Base-by-base conservation (phyloP, 2,329 filamentous ascomycete genomes). In the Claviceps africana region DNA sequence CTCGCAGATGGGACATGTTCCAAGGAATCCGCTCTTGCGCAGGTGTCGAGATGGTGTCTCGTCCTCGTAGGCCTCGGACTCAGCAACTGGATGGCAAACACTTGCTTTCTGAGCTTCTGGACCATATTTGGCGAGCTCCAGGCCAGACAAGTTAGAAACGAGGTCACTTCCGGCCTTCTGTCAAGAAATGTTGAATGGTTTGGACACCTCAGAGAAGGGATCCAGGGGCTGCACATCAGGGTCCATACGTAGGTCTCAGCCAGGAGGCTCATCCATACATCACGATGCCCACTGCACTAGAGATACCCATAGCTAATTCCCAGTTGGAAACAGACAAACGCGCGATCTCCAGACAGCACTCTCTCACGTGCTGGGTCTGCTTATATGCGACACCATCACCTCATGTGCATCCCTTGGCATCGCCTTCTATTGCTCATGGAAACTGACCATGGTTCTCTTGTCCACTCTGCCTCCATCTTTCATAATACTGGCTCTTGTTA, bases 361-460 rank as follows among this genome's bases (percentile, higher is more conserved):
- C 0, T 91, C 89, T 0, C 84, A 93, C 57, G 83, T 88, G 0
- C 71, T 96, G 0, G 90, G 89, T 0, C 78, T 84, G 45, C 65
- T 86, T 1, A 61, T 86, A 8, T 77, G 81, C 54, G 82, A 86
- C 55, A 58, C 79, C 0, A 71, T 85, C n/a, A 80, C 83, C 3
- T 76, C 81, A 0, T 33, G 83, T 4, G 78, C 79, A 4, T 85
- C 85, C 9, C 67, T 95, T 1, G 71, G 70, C 0, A 72, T 96
- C 1, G 88, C 89, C 0, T 76, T 96, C 31, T 84, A 80, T 63
- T 85, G 79, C 59, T 93, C 87, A 0, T 96, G 87, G 88, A 83
- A 83, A 56, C 73, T 97, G 17, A 89, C 90, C 0, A 71, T 95
- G 0, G 82, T 94, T 2, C 82, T 91, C 11, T 71, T 95, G 3